These are phyloP conservation scores for Melanomma pulvis-pyrius DNA, from an alignment of 495 filamentous ascomycete genomes.

Conservation along the genomic window DNA sequence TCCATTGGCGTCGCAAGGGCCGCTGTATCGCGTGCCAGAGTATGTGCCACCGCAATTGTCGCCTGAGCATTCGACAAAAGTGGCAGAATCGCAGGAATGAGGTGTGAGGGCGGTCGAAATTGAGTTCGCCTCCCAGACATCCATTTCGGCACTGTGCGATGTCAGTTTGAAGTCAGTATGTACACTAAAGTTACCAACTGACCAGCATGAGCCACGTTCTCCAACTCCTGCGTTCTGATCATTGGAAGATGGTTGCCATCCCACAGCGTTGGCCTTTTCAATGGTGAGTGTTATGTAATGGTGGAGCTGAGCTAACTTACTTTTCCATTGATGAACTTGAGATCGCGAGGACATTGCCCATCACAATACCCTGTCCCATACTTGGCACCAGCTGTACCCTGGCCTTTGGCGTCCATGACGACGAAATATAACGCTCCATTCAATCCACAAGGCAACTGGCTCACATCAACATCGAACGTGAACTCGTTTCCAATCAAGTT, in stretches of 20 bases:
- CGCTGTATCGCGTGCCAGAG: slow-evolving; percentile 48
- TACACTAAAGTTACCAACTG: not conserved
- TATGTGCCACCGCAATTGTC: slow-evolving; percentile 36
- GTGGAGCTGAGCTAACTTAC: not conserved
- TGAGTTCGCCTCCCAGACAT: slow-evolving; percentile 38
- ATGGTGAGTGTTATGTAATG: not conserved
- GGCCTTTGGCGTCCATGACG: slow-evolving; percentile 58
- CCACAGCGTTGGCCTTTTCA: slow-evolving; percentile 48
- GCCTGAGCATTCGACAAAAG: slow-evolving; percentile 30
- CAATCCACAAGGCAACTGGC: slow-evolving; percentile 63
- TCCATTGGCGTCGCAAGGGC: slow-evolving; percentile 65
- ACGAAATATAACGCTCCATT: slow-evolving; percentile 70
- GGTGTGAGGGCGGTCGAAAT: slow-evolving; percentile 43
- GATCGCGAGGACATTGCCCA: slow-evolving; percentile 60
- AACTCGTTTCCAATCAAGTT: slow-evolving; percentile 62
- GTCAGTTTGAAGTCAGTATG: not conserved
- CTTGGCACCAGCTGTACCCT: slow-evolving; percentile 62
- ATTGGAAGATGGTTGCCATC: slow-evolving; percentile 60
- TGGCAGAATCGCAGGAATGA: slow-evolving; percentile 34
- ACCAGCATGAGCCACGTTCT: slow-evolving; percentile 44
- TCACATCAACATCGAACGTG: slow-evolving; percentile 65
- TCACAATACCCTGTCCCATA: slow-evolving; percentile 73
- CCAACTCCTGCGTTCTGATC: slow-evolving; percentile 63
- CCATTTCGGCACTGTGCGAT: slow-evolving; percentile 26
- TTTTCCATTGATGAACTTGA: slow-evolving; percentile 60